phyloP scores from a whole-genome alignment of 2,329 filamentous ascomycete genomes.

The Colletotrichum scovillei region DNA sequence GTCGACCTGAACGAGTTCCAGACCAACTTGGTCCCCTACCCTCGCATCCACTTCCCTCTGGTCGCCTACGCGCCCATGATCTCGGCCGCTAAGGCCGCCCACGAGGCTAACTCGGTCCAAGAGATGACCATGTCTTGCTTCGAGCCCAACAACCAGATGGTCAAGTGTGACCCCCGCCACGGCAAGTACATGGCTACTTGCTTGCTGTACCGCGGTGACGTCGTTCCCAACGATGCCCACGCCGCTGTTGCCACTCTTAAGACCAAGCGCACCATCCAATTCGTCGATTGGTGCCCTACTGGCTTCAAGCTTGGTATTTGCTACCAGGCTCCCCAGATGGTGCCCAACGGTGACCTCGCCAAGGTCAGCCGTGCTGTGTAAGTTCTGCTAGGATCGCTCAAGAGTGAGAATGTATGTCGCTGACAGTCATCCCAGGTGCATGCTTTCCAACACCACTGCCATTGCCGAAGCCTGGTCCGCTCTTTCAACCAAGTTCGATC shows the following conservation, averaged over 20 bases:
- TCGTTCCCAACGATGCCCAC: conserved; percentile 96
- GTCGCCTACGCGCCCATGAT: conserved; percentile 96
- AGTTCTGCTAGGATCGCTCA: conserved; percentile 54
- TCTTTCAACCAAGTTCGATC: conserved; percentile 97
- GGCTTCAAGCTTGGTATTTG: conserved; percentile 99
- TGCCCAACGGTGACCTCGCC: conserved; percentile 96
- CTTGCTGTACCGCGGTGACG: conserved; percentile 97
- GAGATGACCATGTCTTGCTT: conserved; percentile 99
- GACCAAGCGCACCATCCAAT: conserved; percentile 99
- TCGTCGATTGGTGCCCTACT: conserved; percentile 99
- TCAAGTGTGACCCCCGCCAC: conserved; percentile 98
- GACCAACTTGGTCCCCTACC: conserved; percentile 99
- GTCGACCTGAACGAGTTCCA: conserved; percentile 99
- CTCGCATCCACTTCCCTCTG: conserved; percentile 98
- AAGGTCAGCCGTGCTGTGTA: conserved; percentile 99
- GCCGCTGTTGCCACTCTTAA: conserved; percentile 93
- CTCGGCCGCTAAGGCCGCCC: conserved; percentile 93
- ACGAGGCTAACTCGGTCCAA: conserved; percentile 97
- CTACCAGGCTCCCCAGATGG: conserved; percentile 97
- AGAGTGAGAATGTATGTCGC: not conserved
- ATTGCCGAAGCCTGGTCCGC: conserved; percentile 98
- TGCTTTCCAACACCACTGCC: conserved; percentile 98
- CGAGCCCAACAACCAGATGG: conserved; percentile 99
- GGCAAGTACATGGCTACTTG: conserved; percentile 99
- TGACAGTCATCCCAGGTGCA: conserved; percentile 71